Conservation (phyloP, 768 basidiomycete species). For the Sarcodon aspratus region DNA sequence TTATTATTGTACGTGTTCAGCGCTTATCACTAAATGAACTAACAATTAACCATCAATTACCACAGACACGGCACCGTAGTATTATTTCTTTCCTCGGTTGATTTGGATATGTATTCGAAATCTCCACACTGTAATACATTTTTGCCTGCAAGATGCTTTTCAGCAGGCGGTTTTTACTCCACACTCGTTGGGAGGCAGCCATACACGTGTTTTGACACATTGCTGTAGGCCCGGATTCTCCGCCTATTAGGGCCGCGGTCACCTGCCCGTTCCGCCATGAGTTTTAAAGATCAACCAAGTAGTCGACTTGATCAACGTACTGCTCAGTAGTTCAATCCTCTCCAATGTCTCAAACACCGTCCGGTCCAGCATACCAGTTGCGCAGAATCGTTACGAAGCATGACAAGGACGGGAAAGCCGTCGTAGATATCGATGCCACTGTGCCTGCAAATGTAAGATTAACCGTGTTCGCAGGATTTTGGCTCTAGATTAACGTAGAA, state of each 20-base stretch:
- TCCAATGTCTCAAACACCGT: too few species aligned
- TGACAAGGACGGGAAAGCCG: constrained; percentile 27
- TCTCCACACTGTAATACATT: neutral
- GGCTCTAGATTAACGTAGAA: neutral
- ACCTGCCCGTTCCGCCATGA: too few species aligned
- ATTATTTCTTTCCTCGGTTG: constrained; percentile 1
- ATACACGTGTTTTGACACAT: too few species aligned
- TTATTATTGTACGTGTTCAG: constrained; percentile 68
- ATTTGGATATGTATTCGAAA: constrained; percentile 4
- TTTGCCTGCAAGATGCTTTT: neutral
- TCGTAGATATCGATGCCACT: constrained; percentile 26
- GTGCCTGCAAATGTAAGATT: constrained; percentile 13
- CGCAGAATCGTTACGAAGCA: constrained; percentile 44
- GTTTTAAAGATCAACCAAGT: too few species aligned
- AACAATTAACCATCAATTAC: neutral
- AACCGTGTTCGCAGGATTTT: constrained; percentile 8
- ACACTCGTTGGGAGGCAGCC: constrained; percentile 16
- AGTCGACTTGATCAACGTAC: too few species aligned
- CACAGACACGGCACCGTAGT: constrained; percentile 35
- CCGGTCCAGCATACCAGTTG: constrained; percentile 6
- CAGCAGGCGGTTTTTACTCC: constrained; percentile 8
- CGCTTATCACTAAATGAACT: neutral
- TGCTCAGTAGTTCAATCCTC: too few species aligned
- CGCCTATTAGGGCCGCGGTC: too few species aligned
- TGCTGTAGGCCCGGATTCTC: too few species aligned